Evolutionary conservation across 139 green algal genomes (phyloP), one percentile per base, ranked within the genome.

Genomic region (Yamagishiella unicocca): DNA sequence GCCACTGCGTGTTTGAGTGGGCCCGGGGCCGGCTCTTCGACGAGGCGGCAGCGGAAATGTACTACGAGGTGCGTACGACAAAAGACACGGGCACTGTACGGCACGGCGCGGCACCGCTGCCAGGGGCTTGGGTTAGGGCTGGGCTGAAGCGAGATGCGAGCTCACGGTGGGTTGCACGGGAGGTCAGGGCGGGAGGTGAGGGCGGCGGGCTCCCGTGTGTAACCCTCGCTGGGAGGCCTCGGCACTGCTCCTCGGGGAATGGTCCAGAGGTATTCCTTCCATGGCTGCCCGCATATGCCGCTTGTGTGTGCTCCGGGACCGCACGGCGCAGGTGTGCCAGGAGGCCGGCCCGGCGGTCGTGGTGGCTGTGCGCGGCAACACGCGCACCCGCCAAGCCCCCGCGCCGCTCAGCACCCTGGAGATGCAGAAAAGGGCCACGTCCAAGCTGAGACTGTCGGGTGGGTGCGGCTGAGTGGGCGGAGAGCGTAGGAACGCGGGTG

Each of bases 381-480:
- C 68, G 9, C 84, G 53, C 70, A 82, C 61, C 27, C 78, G 78
- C 1, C 73, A 74, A 33, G 89, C 92, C 0, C 98, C 98, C 4
- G 43, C 87, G 29, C 98, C 98, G 0, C 93, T 99, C 62, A 96
- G 93, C 88, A 99, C 98, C 2, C 92, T 99, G 79, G 98, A 99
- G 85, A 96, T 99, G 93, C 95, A 98, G 89, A 99, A 99, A 92
- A 85, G 92, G 0, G 96, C 92, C 40, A 98, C 94, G 4, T 67
- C 92, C 70, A 93, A 93, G 68, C 93, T 99, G 66, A 92, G 96
- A 54, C 89, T 99, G 54, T 87, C 90, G 40, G 96, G 87, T 91
- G 72, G 42, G 72, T 25, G 9, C n/a, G n/a, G n/a, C n/a, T n/a
- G n/a, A n/a, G n/a, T 38, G 54, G 70, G 3, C 2, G 10, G 12